Conservation (phyloP, 169 alveolate species). For the Plasmodium falciparum region DNA sequence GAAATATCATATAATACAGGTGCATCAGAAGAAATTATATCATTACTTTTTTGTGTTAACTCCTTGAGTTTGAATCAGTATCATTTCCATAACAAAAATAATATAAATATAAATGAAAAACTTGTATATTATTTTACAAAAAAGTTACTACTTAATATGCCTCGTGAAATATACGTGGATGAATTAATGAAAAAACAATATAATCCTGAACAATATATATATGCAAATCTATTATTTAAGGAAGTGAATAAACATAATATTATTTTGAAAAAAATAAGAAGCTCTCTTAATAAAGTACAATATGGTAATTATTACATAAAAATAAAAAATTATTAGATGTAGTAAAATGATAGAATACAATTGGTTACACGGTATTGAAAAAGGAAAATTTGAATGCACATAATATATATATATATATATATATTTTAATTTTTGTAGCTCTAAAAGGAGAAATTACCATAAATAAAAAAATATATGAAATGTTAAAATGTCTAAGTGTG, state of each 20-base stretch:
- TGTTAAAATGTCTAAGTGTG: slow-evolving; percentile 33
- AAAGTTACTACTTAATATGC: slow-evolving; percentile 39
- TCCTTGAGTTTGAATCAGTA: slow-evolving; percentile 50
- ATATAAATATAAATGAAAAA: slow-evolving; percentile 51
- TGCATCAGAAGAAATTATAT: slow-evolving; percentile 63
- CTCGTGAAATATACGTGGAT: slow-evolving; percentile 71
- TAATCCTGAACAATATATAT: slow-evolving; percentile 51
- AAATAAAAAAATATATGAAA: slow-evolving; percentile 59
- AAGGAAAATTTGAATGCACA: not conserved
- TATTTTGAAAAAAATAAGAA: slow-evolving; percentile 24
- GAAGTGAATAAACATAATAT: slow-evolving; percentile 68
- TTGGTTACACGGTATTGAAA: not conserved
- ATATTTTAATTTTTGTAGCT: slow-evolving; percentile 18
- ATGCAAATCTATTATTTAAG: slow-evolving; percentile 47
- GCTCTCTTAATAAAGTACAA: slow-evolving; percentile 67
- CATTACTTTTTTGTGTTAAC: slow-evolving; percentile 37
- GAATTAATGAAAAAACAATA: slow-evolving; percentile 32
- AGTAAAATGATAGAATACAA: not conserved
- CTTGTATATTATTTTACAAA: slow-evolving; percentile 55
- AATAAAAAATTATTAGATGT: not conserved
- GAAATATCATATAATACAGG: slow-evolving; percentile 50
- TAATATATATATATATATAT: not conserved
- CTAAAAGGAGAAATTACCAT: slow-evolving; percentile 69
- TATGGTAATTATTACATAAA: slow-evolving; percentile 25
- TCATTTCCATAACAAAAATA: slow-evolving; percentile 23